Evolutionary conservation across 805 yeast genomes (phyloP).

Genomic region (Pichia exigua): DNA sequence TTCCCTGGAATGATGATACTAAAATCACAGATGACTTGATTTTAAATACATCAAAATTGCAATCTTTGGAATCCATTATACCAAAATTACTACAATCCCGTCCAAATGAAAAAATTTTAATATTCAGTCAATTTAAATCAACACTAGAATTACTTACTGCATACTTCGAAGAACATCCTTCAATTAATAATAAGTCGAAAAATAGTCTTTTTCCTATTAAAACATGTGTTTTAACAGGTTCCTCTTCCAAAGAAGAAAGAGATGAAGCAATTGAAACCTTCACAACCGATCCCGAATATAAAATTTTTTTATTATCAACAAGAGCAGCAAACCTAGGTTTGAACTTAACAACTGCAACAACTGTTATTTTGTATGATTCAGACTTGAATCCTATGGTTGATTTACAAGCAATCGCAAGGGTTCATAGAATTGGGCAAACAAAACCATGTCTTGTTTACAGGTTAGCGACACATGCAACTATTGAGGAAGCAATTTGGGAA

Average conservation of each 20-base stretch:
- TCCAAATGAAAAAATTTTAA: conserved; percentile 43
- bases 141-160: conserved; percentile 78
- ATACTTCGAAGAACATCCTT: conserved; percentile 42
- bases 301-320: conserved; percentile 73
- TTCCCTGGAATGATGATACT: conserved; percentile 57
- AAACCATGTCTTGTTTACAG: conserved; percentile 79
- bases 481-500: conserved; percentile 75
- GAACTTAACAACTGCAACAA: conserved; percentile 78
- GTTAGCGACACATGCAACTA: conserved; percentile 65
- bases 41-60: conserved; percentile 65
- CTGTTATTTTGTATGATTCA: conserved; percentile 82
- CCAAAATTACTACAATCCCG: conserved; percentile 33
- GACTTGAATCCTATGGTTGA: conserved; percentile 99
- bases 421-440: conserved; percentile 86
- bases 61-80: conserved; percentile 56
- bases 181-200: conserved; percentile 22
- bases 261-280: conserved; percentile 55
- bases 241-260: conserved; percentile 57
- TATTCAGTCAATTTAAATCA: conserved; percentile 85
- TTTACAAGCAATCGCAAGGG: conserved; percentile 92
- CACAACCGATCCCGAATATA: conserved; percentile 27
- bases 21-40: conserved; percentile 30
- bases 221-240: conserved; percentile 47
- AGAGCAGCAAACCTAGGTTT: conserved; percentile 95
- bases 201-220: conserved; percentile 26